A percentile compares a stretch with the other conserved stretches of the same genome.
Evolutionary conservation across 2,329 filamentous ascomycete genomes (phyloP).

Genomic region (Clarireedia hainanense): DNA sequence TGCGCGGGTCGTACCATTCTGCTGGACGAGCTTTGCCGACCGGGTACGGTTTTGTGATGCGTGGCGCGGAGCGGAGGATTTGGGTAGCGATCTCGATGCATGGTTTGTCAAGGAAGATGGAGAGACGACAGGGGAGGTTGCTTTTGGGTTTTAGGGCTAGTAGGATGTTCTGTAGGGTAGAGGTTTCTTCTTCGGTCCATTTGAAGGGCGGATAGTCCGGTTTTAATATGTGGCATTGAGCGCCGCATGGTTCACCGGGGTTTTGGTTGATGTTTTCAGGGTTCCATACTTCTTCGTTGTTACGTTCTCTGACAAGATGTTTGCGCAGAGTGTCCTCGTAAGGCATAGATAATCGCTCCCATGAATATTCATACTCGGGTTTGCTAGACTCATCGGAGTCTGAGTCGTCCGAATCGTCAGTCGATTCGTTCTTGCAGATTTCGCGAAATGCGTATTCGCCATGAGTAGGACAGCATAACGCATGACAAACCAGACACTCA

Average conservation of each 20-base stretch:
- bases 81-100: conserved; percentile 22
- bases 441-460: conserved; percentile 18
- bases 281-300: background rate
- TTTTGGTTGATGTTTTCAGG: background rate
- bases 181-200: background rate
- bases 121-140: conserved; percentile 20
- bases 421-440: conserved; percentile 7
- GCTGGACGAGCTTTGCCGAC: conserved; percentile 8
- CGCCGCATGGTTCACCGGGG: background rate
- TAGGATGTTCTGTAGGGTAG: conserved; percentile 10
- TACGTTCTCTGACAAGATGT: conserved; percentile 8
- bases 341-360: conserved; percentile 12
- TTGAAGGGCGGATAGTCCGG: background rate
- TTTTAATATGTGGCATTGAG: background rate
- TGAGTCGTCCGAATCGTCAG: conserved; percentile 8
- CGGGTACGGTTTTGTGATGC: background rate
- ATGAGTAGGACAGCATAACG: conserved; percentile 24
- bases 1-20: conserved; percentile 26
- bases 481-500: conserved; percentile 24
- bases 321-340: conserved; percentile 19
- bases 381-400: background rate
- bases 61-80: conserved; percentile 10
- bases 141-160: conserved; percentile 12
- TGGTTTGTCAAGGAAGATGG: conserved; percentile 18
- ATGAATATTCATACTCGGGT: conserved; percentile 13